A percentile compares a stretch with the other conserved stretches of the same genome.
phyloP scores from a whole-genome alignment of 495 filamentous ascomycete species.

The Aspergillus biplanus region DNA sequence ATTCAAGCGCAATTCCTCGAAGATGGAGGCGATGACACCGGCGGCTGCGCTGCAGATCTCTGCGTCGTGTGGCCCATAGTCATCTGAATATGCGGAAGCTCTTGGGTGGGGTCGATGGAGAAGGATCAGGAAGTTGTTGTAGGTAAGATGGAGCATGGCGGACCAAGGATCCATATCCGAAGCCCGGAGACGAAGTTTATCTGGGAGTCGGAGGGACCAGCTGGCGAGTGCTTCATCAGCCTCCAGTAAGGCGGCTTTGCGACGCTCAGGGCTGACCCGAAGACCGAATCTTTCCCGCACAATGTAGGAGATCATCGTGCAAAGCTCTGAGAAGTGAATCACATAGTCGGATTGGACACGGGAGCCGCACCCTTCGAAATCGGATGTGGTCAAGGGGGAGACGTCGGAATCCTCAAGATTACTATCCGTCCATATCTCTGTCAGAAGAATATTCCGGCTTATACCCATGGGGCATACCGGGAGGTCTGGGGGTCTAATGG shows the following conservation, averaged over 20 bases:
- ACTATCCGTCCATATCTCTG: constrained; percentile 21
- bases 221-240: constrained; percentile 50
- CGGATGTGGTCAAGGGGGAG: constrained; percentile 43
- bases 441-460: background rate
- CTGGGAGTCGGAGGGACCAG: constrained; percentile 51
- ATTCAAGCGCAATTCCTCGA: constrained; percentile 51
- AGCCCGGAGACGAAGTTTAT: constrained; percentile 45
- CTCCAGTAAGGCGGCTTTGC: constrained; percentile 48
- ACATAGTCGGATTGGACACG: constrained; percentile 48
- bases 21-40: constrained; percentile 53
- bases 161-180: constrained; percentile 54
- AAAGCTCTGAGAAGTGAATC: constrained; percentile 50
- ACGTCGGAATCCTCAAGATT: constrained; percentile 55
- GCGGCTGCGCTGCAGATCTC: constrained; percentile 53
- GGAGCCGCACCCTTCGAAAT: constrained; percentile 51
- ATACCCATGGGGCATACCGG: background rate
- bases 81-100: constrained; percentile 48
- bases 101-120: constrained; percentile 53
- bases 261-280: constrained; percentile 42
- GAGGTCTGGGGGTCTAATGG: background rate
- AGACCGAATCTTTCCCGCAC: constrained; percentile 49
- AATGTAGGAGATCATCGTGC: constrained; percentile 51
- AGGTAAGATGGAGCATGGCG: constrained; percentile 53
- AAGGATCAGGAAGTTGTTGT: constrained; percentile 55
- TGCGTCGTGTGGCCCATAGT: constrained; percentile 49